phyloP scores from a whole-genome alignment of 176 grass and related monocot genomes.

The Urochloa ruziziensis region DNA sequence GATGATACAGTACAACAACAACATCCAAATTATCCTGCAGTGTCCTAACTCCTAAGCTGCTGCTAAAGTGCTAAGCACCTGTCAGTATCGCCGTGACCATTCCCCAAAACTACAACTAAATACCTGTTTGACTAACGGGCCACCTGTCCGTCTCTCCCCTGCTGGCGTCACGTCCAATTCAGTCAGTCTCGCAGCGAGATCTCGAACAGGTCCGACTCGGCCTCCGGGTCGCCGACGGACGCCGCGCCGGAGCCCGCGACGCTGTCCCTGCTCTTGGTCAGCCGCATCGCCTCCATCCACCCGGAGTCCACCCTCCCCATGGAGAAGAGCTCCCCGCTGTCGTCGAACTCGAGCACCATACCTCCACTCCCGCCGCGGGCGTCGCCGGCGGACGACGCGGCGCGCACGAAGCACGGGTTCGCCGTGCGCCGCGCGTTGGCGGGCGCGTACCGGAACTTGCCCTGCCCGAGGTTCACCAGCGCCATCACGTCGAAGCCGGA shows the following conservation, averaged over 20 bases:
- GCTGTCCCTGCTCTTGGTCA: slow-evolving; percentile 51
- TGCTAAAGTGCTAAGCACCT: slow-evolving; percentile 3
- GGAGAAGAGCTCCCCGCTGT: slow-evolving; percentile 96
- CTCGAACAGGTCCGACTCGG: slow-evolving; percentile 89
- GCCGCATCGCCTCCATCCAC: slow-evolving; percentile 46
- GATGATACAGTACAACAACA: slow-evolving; percentile 4
- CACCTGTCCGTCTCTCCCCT: slow-evolving; percentile 31
- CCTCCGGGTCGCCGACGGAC: slow-evolving; percentile 46
- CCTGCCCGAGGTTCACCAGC: slow-evolving; percentile 90
- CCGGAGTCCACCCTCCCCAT: slow-evolving; percentile 73
- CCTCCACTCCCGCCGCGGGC: background rate
- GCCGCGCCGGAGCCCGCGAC: slow-evolving; percentile 7
- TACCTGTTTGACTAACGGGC: slow-evolving; percentile 36
- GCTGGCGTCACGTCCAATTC: background rate
- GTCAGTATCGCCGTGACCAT: slow-evolving; percentile 37
- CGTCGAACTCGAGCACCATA: slow-evolving; percentile 52
- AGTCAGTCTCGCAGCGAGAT: slow-evolving; percentile 59
- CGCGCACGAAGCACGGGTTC: slow-evolving; percentile 73
- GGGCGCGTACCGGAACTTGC: slow-evolving; percentile 84
- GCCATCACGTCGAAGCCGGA: slow-evolving; percentile 78
- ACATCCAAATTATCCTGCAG: background rate
- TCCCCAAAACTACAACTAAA: slow-evolving; percentile 38
- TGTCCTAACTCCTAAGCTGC: slow-evolving; percentile 38
- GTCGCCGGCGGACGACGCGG: slow-evolving; percentile 25
- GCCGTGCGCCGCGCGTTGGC: slow-evolving; percentile 71